These are phyloP conservation scores for Globisporangium alternatum DNA, from an alignment of 352 stramenopile genomes.

Conservation along the genomic window DNA sequence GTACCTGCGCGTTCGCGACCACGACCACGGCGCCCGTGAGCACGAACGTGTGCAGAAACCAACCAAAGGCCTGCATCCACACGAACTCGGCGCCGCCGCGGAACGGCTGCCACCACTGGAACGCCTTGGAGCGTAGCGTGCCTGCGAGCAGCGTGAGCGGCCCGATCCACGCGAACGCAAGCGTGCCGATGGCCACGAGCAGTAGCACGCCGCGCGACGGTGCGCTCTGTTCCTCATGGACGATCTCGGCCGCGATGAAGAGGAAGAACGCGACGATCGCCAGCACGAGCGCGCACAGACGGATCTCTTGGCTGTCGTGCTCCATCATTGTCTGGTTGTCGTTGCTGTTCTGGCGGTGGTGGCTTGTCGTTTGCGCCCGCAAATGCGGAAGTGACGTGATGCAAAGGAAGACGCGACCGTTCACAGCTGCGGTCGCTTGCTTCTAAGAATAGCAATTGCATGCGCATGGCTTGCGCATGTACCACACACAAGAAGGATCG, in stretches of 20 bases:
- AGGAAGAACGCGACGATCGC: constrained; percentile 56
- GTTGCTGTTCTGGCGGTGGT: not conserved
- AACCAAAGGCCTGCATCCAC: constrained; percentile 64
- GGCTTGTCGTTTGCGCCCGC: not conserved
- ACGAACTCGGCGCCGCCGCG: constrained; percentile 54
- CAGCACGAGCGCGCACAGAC: constrained; percentile 48
- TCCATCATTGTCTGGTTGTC: constrained; percentile 16
- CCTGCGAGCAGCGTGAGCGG: constrained; percentile 53
- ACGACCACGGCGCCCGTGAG: constrained; percentile 39
- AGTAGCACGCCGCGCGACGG: constrained; percentile 30
- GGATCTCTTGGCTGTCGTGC: constrained; percentile 50
- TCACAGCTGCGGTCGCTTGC: not conserved
- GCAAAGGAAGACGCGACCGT: not conserved
- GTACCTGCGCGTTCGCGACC: constrained; percentile 35
- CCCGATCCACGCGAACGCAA: constrained; percentile 56
- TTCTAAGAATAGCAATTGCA: constrained; percentile 5
- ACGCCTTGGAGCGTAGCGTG: constrained; percentile 34
- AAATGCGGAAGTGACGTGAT: constrained; percentile 6
- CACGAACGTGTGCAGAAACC: constrained; percentile 48
- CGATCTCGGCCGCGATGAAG: constrained; percentile 53
- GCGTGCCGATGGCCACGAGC: constrained; percentile 43
- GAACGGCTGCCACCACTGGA: constrained; percentile 64
- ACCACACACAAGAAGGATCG: not conserved
- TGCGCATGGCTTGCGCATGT: not conserved
- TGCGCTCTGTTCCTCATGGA: constrained; percentile 26